Conservation (phyloP, 176 grass and related monocot genomes). For the Oryza meridionalis region DNA sequence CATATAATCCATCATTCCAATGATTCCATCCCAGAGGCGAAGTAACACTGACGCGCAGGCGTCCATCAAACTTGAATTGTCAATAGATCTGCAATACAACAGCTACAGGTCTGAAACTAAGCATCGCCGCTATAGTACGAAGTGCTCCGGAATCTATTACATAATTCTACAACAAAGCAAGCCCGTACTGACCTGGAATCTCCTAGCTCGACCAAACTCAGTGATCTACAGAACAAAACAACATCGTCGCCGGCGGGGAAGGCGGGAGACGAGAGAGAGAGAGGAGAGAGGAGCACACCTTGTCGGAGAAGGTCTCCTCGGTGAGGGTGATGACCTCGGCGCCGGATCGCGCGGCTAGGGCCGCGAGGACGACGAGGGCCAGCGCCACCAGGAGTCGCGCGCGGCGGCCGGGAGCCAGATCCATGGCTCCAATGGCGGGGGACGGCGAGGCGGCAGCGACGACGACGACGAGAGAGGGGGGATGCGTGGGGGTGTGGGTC, state of each 20-base stretch:
- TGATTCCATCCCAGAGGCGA: neutral
- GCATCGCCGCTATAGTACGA: neutral
- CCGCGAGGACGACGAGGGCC: neutral
- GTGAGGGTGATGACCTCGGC: constrained; percentile 91
- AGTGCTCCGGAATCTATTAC: neutral
- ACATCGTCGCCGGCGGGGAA: neutral
- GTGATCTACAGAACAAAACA: neutral
- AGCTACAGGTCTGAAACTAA: neutral
- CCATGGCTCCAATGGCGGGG: constrained; percentile 44
- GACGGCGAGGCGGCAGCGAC: neutral
- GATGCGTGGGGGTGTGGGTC: neutral
- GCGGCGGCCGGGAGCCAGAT: constrained; percentile 49
- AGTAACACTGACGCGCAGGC: neutral
- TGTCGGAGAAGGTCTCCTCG: constrained; percentile 85
- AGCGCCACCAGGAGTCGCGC: constrained; percentile 40
- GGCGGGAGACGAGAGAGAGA: neutral
- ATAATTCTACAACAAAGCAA: neutral
- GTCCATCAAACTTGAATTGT: neutral
- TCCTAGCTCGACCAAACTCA: neutral
- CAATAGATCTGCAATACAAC: constrained; percentile 10
- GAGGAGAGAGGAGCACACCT: constrained; percentile 60
- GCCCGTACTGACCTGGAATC: neutral
- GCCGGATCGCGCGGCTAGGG: constrained; percentile 21
- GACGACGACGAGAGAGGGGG: neutral
- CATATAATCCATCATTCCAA: constrained; percentile 10